A percentile compares a stretch with the other conserved stretches of the same genome.
phyloP scores from a whole-genome alignment of 805 yeast species.

The Starmerella davenportii region DNA sequence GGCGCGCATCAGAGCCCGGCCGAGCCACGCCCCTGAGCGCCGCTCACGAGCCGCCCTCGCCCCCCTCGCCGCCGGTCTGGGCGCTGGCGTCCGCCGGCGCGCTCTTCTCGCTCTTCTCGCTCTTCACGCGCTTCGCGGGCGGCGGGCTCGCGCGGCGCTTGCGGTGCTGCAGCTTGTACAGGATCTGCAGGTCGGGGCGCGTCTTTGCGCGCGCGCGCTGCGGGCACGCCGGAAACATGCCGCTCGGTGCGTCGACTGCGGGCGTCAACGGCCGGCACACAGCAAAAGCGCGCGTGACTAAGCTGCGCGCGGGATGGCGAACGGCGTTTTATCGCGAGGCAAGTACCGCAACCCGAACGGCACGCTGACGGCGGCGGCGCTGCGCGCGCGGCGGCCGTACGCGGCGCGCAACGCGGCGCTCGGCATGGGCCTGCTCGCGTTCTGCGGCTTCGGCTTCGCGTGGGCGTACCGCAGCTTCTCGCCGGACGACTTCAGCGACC shows the following conservation, averaged over 20 bases:
- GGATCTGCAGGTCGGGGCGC: slow-evolving; percentile 6
- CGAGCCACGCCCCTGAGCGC: no score
- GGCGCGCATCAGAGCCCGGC: no score
- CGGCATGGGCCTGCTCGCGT: slow-evolving; percentile 39
- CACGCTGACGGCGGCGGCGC: slow-evolving; percentile 85
- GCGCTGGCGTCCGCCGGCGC: no score
- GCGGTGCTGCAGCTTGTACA: slow-evolving; percentile 7
- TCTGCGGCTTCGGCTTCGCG: slow-evolving; percentile 46
- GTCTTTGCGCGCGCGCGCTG: slow-evolving; percentile 1
- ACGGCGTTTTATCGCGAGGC: slow-evolving; percentile 1
- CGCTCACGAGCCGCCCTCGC: no score
- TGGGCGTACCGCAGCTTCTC: slow-evolving; percentile 23
- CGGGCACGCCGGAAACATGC: slow-evolving; percentile 12
- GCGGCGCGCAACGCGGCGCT: slow-evolving; percentile 58
- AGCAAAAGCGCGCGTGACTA: no score
- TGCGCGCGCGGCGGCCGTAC: slow-evolving; percentile 76
- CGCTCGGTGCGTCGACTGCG: no score
- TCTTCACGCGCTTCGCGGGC: no score
- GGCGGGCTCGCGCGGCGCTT: no score
- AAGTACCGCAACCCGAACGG: slow-evolving; percentile 47
- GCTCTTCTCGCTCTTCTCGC: no score
- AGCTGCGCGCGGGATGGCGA: no score
- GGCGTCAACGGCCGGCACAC: no score
- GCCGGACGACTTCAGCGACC: slow-evolving; percentile 69
- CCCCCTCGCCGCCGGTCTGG: no score